Percentiles rank a stretch among this genome's conserved stretches.
phyloP scores from a whole-genome alignment of 2,329 filamentous ascomycete genomes.

The Aquanectria penicillioides region DNA sequence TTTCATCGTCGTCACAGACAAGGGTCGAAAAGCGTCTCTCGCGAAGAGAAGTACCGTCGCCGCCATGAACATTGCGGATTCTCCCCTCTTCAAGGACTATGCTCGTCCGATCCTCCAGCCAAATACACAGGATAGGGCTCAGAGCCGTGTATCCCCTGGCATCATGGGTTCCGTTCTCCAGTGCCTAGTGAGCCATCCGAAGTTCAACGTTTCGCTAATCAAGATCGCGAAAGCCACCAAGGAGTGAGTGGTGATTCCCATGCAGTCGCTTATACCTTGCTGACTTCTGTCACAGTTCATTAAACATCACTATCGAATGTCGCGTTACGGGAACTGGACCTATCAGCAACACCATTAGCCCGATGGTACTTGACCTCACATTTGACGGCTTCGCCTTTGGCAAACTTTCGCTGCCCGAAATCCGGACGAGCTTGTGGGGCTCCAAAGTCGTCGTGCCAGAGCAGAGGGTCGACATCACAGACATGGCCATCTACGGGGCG shows the following conservation, averaged over 20 bases:
- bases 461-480: conserved; percentile 42
- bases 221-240: conserved; percentile 43
- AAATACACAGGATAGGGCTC: background rate
- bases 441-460: conserved; percentile 39
- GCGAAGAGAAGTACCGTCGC: background rate
- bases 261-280: background rate
- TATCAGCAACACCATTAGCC: conserved; percentile 43
- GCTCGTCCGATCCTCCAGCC: conserved; percentile 33
- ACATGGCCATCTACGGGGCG: conserved; percentile 42
- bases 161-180: conserved; percentile 43
- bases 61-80: conserved; percentile 39
- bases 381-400: conserved; percentile 45
- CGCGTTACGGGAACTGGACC: conserved; percentile 44
- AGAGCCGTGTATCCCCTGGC: conserved; percentile 14
- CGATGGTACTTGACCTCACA: conserved; percentile 43
- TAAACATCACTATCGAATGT: conserved; percentile 42
- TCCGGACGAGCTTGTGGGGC: conserved; percentile 42
- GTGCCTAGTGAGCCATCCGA: conserved; percentile 41
- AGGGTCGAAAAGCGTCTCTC: no score
- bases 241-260: conserved; percentile 37
- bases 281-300: conserved; percentile 39
- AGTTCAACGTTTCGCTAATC: conserved; percentile 42
- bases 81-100: conserved; percentile 40
- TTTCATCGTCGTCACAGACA: no score
- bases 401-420: conserved; percentile 43